A percentile compares a stretch with the other conserved stretches of the same genome.
Conservation (phyloP, 306 rosid species). For the Luffa acutangula region DNA sequence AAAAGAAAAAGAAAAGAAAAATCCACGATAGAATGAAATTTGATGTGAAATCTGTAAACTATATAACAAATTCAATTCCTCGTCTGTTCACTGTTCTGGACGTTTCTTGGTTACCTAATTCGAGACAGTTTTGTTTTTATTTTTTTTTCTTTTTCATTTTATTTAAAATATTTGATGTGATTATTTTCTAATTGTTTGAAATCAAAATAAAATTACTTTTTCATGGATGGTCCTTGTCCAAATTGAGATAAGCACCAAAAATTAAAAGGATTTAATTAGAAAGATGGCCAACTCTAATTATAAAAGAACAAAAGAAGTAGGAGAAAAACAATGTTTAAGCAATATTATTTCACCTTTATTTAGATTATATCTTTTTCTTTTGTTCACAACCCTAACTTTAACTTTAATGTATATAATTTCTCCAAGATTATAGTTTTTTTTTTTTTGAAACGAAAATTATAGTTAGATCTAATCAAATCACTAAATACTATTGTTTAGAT, state of each 20-base stretch:
- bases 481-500: too few species aligned
- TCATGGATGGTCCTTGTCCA: neutral
- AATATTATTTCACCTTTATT: too few species aligned
- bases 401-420: too few species aligned
- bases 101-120: slow-evolving; percentile 5
- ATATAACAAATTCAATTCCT: neutral
- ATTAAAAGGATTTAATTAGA: neutral
- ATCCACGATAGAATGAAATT: too few species aligned
- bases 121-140: neutral
- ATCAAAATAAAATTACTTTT: neutral
- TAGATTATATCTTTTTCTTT: too few species aligned
- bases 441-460: too few species aligned
- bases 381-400: too few species aligned
- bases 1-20: too few species aligned
- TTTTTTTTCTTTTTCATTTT: neutral
- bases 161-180: neutral
- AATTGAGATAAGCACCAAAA: neutral
- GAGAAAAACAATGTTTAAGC: too few species aligned
- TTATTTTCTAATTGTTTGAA: neutral
- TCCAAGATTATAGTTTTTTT: too few species aligned
- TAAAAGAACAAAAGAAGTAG: too few species aligned
- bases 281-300: neutral
- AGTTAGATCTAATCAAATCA: neutral
- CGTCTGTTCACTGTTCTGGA: neutral
- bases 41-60: neutral